These are phyloP conservation scores for Phytophthora nicotianae DNA, from an alignment of 352 stramenopile species.

Conservation along the genomic window DNA sequence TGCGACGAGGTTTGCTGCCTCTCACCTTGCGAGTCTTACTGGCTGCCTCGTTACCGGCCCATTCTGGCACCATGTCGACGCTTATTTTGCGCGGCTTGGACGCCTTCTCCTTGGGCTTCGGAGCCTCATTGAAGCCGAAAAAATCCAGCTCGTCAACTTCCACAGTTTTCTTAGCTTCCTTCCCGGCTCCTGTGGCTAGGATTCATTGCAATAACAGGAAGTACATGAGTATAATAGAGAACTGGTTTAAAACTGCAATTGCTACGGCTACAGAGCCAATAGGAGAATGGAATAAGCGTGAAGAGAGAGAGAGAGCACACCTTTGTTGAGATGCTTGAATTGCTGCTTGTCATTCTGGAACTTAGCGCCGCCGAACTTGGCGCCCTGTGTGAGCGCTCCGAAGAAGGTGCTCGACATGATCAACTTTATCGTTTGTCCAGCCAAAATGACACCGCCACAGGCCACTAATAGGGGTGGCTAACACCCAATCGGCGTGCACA, in stretches of 20 bases:
- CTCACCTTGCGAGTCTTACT: conserved; percentile 47
- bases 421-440: conserved; percentile 28
- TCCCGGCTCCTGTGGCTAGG: conserved; percentile 19
- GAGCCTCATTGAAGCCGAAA: conserved; percentile 70
- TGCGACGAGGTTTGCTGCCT: conserved; percentile 77
- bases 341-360: conserved; percentile 64
- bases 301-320: conserved; percentile 13
- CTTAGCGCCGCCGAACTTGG: conserved; percentile 64
- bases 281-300: conserved; percentile 8
- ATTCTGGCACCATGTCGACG: conserved; percentile 69
- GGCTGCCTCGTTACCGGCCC: conserved; percentile 55
- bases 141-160: conserved; percentile 73
- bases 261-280: conserved; percentile 11
- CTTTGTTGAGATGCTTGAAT: conserved; percentile 44
- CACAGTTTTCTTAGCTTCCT: conserved; percentile 24
- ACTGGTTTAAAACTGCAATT: conserved; percentile 5
- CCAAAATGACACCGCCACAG: conserved; percentile 18
- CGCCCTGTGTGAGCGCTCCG: conserved; percentile 67
- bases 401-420: conserved; percentile 79
- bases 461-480: conserved; percentile 1
- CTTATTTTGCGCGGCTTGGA: conserved; percentile 65
- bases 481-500: conserved; percentile 4
- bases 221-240: conserved; percentile 5
- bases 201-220: conserved; percentile 10
- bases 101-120: conserved; percentile 39